These are phyloP conservation scores for Lodderomyces elongisporus DNA, from an alignment of 1,139 yeast genomes.

Conservation along the genomic window DNA sequence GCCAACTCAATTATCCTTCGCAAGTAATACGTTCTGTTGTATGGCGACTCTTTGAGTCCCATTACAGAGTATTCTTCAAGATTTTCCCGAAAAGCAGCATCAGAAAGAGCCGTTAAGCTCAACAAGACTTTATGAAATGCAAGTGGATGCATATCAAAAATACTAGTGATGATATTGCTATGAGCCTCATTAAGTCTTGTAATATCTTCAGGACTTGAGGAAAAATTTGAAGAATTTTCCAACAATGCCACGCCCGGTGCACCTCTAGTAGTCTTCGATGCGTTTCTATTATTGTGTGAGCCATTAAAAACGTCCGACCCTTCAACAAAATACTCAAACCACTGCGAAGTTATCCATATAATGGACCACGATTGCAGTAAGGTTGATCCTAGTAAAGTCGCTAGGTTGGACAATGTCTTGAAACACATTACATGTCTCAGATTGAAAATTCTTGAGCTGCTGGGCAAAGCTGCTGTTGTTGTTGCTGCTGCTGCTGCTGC, in stretches of 20 bases:
- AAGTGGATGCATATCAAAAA: constrained; percentile 46
- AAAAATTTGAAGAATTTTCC: constrained; percentile 21
- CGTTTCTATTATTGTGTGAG: constrained; percentile 15
- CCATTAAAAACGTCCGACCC: constrained; percentile 52
- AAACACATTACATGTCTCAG: constrained; percentile 70
- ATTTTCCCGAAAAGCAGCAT: constrained; percentile 15
- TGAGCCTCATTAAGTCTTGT: too few relatives aligned
- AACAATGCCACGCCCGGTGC: constrained; percentile 1
- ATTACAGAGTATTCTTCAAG: constrained; percentile 7
- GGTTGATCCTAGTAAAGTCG: constrained; percentile 72
- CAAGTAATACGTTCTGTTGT: constrained; percentile 39
- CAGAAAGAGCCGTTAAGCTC: constrained; percentile 43
- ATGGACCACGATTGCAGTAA: constrained; percentile 66
- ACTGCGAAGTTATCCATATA: constrained; percentile 65
- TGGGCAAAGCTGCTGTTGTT: neutral
- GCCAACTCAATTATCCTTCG: constrained; percentile 41
- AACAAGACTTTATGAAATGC: constrained; percentile 45
- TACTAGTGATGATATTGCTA: constrained; percentile 56
- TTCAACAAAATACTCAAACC: constrained; percentile 61
- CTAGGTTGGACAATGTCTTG: constrained; percentile 71
- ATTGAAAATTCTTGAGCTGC: constrained; percentile 43
- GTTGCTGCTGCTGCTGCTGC: neutral
- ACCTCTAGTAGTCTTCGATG: neutral
- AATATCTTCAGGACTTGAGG: constrained; percentile 40
- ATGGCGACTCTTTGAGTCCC: constrained; percentile 28